phyloP scores from a whole-genome alignment of 768 basidiomycete genomes.

The Infundibulicybe gibba region DNA sequence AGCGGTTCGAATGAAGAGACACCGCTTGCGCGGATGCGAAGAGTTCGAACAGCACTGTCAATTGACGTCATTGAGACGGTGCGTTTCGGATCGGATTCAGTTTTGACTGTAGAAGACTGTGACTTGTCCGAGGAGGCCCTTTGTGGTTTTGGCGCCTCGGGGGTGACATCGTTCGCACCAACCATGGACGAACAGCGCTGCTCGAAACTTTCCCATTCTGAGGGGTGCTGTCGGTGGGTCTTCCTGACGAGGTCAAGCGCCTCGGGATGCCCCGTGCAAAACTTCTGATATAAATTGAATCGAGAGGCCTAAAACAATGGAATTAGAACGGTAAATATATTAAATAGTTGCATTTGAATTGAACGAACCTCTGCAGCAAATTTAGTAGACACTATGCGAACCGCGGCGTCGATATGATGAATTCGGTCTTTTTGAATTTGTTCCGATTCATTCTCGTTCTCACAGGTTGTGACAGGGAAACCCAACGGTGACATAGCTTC shows the following conservation, averaged over 20 bases:
- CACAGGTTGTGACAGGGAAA: conserved; percentile 31
- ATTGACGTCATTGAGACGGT: conserved; percentile 50
- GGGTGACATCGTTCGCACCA: conserved; percentile 26
- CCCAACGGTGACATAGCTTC: conserved; percentile 49
- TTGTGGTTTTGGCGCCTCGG: conserved; percentile 11
- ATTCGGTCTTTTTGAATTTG: conserved; percentile 15
- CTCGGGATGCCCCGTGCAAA: conserved; percentile 84
- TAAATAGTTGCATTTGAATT: conserved; percentile 3
- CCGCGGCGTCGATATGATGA: conserved; percentile 36
- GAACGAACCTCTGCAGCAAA: conserved; percentile 54
- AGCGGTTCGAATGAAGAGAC: conserved; percentile 26
- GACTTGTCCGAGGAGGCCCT: conserved; percentile 16
- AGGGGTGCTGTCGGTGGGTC: conserved; percentile 54
- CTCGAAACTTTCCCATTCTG: conserved; percentile 86
- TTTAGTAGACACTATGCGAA: conserved; percentile 49
- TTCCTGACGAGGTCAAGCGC: conserved; percentile 73
- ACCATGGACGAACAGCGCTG: conserved; percentile 64
- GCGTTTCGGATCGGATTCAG: conserved; percentile 29
- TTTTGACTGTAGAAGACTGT: conserved; percentile 5
- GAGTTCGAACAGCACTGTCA: conserved; percentile 37
- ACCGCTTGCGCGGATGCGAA: conserved; percentile 31
- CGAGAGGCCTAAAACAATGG: conserved; percentile 57
- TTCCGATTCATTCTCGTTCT: conserved; percentile 9
- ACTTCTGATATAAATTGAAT: conserved; percentile 79
- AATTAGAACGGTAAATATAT: conserved; percentile 1